phyloP scores from a whole-genome alignment of 2,329 filamentous ascomycete genomes.

The Orbilia brochopaga region DNA sequence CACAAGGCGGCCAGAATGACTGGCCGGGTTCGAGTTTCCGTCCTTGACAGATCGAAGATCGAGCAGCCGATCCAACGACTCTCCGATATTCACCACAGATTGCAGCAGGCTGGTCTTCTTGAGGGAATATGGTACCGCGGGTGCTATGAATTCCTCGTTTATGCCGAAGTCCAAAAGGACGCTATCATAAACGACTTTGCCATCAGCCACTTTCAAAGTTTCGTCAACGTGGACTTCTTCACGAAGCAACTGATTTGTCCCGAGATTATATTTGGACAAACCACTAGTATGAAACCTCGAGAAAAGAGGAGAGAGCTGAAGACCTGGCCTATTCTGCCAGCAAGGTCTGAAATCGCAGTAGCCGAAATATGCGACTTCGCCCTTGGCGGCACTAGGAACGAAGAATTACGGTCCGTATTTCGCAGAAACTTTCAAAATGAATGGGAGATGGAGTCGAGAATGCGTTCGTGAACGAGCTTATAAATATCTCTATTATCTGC shows the following conservation, averaged over 20 bases:
- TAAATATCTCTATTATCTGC: too few relatives aligned
- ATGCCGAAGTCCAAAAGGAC: neutral
- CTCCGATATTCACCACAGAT: neutral
- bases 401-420: too few relatives aligned
- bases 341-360: too few relatives aligned
- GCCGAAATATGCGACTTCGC: too few relatives aligned
- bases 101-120: neutral
- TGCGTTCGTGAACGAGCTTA: too few relatives aligned
- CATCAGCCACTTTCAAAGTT: neutral
- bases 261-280: neutral
- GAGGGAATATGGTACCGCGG: constrained; percentile 9
- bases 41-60: constrained; percentile 16
- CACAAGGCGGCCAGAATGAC: constrained; percentile 15
- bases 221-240: neutral
- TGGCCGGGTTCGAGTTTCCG: neutral
- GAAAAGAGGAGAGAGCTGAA: neutral
- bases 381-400: too few relatives aligned
- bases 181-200: constrained; percentile 24
- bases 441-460: neutral
- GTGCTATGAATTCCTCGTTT: constrained; percentile 22
- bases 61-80: neutral
- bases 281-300: neutral
- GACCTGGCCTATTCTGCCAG: too few relatives aligned
- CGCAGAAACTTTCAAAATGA: neutral
- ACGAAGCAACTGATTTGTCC: neutral